Base-by-base conservation (phyloP, 2,329 filamentous ascomycete species). In the Zymoseptoria pseudotritici region DNA sequence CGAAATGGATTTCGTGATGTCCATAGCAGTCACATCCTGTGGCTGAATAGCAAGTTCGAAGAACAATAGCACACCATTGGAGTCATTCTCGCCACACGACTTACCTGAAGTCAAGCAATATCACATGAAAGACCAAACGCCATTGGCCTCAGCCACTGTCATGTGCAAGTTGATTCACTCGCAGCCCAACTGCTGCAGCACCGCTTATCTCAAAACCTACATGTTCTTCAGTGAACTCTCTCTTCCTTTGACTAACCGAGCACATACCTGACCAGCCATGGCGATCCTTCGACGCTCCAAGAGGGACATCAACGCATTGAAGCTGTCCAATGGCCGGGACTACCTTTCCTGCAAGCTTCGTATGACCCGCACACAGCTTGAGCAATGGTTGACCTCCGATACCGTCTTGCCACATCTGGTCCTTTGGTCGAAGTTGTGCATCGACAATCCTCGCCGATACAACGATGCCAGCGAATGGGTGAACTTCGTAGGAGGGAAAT, bases 241-340 rank as follows among this genome's bases (percentile, higher is more conserved):
- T n/a, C 17, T 17, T n/a, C 13, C 36, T 46, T 46, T 7, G 36
- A 46, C 13, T 4, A 46, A 46, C 11, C 36, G 13, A n/a, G 6
- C 4, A 46, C 36, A 46, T 46, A 46, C 13, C 17, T 46, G 7
- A 46, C 36, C 36, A 46, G 36, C 13, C 36, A 46, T 46, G 36
- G 36, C 36, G 1, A 17, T 4, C 13, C 62, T 57, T 20, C 63
- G 65, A 17, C 63, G 65, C 11, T 65, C 65, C 1, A 22, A 29
- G n/a, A 42, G 67, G 9, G 29, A 55, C 17, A 58, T 58, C 7
- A 42, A 58, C 7, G 53, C 58, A 6, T 50, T 21, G 20, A 62
- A 67, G 56, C 60, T 65, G 24, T 63, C 63, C 52, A 69, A 69
- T 57, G 67, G 67, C 49, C 61, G 67, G 13, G 65, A 68, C 11